Base-by-base conservation (phyloP, 306 rosid genomes). In the Gleditsia sinensis region DNA sequence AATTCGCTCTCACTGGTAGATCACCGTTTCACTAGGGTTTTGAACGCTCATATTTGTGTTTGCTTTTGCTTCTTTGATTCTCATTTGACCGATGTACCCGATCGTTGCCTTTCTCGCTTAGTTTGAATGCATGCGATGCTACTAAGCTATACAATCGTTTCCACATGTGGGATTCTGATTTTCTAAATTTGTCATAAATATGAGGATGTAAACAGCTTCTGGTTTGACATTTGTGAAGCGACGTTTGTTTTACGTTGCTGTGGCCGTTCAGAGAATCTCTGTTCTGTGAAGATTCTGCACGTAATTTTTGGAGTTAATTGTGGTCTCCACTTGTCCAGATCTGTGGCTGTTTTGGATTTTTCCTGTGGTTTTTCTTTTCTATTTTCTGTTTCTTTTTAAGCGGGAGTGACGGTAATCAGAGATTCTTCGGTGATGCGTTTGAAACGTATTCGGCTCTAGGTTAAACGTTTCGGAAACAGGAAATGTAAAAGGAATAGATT, bases 281-380 rank as follows among this genome's bases (percentile, higher is more conserved):
- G 40, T 55, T 30, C 17, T 17, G 7, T 9, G 12, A 10, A 10
- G 42, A 0, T 33, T 24, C 33, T 20, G 7, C 16, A 33, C 12
- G 61, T 45, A 34, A 8, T 63, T 36, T 75, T 58, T 37, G 59
- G 33, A 40, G 4, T 32, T 37, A 37, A 25, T 65, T 51, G 13
- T 51, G 69, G 55, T 19, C 9, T 78, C 2, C 11, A 75, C 12
- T 61, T 36, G 66, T 51, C 49, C 80, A 81, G 87, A 86, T 83
- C 86, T 81, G 79, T 56, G 9, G 45, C 54, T 13, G 43, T 50
- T 60, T 30, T 60, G 43, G 42, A 30, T n/a, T 48, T 17, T 49
- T 13, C 8, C 46, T 37, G 16, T 36, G 6, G 43, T 46, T 63
- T 69, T 28, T 28, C 4, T 28, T 27, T 2, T 74, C 67, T 33